A percentile compares a stretch with the other conserved stretches of the same genome.
Evolutionary conservation across 176 grass and related monocot genomes (phyloP).

Genomic region (Typha latifolia): DNA sequence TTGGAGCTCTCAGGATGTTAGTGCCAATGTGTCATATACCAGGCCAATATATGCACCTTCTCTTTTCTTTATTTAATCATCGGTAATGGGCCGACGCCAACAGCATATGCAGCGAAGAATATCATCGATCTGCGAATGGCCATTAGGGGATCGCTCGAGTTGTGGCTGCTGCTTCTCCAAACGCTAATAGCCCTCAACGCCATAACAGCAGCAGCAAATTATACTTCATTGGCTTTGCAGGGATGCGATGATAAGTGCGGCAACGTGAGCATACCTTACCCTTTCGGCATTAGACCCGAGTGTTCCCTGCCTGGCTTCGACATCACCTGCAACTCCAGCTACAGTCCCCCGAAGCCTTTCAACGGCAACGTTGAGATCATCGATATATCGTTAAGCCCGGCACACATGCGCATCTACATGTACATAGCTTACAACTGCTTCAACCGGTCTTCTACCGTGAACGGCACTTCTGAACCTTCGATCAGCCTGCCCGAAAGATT

Average conservation of each 20-base stretch:
- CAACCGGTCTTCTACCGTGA: not conserved
- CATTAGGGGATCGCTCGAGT: not conserved
- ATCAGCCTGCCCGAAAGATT: no score
- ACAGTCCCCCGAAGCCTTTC: not conserved
- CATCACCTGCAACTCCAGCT: slow-evolving; percentile 15
- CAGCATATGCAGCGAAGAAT: no score
- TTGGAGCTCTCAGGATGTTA: no score
- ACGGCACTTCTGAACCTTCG: no score
- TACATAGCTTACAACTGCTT: not conserved
- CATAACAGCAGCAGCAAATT: not conserved
- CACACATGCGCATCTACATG: no score
- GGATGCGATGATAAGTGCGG: slow-evolving; percentile 42
- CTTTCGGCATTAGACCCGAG: slow-evolving; percentile 34
- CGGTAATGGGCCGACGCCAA: no score
- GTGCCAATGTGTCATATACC: no score
- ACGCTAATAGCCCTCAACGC: not conserved
- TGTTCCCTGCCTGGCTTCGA: slow-evolving; percentile 28
- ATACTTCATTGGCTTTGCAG: not conserved
- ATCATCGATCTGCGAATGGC: no score
- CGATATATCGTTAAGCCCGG: not conserved
- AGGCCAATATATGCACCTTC: no score
- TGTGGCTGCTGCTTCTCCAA: not conserved
- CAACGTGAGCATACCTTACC: slow-evolving; percentile 39
- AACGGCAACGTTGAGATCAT: not conserved
- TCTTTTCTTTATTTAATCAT: no score